Evolutionary conservation across 2,329 filamentous ascomycete genomes (phyloP).

Genomic region (Akanthomyces lecanii): DNA sequence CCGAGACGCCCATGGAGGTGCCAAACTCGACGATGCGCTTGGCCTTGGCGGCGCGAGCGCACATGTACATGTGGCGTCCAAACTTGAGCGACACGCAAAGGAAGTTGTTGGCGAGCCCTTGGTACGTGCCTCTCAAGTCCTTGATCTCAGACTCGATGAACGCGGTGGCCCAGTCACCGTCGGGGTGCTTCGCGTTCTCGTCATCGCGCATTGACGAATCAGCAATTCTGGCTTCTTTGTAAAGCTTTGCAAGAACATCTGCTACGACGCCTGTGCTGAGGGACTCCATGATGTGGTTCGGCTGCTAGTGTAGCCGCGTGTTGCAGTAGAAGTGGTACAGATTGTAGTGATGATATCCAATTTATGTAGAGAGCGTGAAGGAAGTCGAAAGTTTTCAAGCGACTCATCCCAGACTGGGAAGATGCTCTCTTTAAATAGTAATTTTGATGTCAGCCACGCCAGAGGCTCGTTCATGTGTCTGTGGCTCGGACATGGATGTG

Average conservation of each 20-base stretch:
- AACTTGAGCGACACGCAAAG: constrained; percentile 4
- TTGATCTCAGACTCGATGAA: background rate
- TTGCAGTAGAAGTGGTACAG: background rate
- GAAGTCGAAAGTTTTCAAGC: too few species aligned
- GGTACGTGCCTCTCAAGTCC: background rate
- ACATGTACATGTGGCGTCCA: background rate
- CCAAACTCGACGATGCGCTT: background rate
- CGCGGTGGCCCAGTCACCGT: background rate
- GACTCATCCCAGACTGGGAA: background rate
- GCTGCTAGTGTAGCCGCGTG: background rate
- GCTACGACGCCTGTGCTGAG: background rate
- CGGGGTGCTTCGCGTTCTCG: background rate
- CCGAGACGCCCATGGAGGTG: background rate
- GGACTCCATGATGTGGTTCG: background rate
- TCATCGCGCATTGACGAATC: background rate
- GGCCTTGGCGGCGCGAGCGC: background rate
- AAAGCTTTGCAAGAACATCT: background rate
- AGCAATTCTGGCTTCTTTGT: background rate
- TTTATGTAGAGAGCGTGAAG: too few species aligned
- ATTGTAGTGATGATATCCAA: background rate
- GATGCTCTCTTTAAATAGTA: background rate
- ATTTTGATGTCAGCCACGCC: background rate
- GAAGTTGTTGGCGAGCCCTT: background rate
- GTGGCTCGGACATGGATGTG: background rate
- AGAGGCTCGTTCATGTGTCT: background rate